Percentiles rank a stretch among this genome's conserved stretches.
phyloP scores from a whole-genome alignment of 371 early-diverging fungal species.

The Dichotomocladium elegans region DNA sequence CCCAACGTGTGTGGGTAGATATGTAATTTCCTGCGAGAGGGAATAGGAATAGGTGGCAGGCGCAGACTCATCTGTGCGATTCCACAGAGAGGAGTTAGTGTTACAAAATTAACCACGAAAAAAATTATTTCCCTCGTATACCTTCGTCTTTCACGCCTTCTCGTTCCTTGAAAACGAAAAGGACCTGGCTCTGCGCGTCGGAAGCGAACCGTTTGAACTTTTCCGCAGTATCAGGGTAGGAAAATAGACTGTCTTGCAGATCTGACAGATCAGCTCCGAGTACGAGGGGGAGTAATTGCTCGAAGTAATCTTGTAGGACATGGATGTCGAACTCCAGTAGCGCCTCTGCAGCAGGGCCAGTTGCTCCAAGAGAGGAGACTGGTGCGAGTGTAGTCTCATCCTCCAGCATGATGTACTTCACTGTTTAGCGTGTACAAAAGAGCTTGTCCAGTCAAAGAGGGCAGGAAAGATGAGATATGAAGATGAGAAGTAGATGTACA shows the following conservation, averaged over 20 bases:
- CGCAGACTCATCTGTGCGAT: constrained; percentile 40
- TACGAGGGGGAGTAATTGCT: constrained; percentile 67
- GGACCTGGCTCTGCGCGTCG: constrained; percentile 71
- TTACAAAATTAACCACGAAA: no score
- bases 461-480: no score
- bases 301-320: constrained; percentile 64
- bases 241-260: constrained; percentile 57
- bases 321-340: constrained; percentile 54
- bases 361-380: constrained; percentile 11
- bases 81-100: no score
- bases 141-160: constrained; percentile 56
- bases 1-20: constrained; percentile 71
- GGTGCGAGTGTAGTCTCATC: constrained; percentile 22
- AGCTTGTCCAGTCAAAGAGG: no score
- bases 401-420: constrained; percentile 22
- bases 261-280: constrained; percentile 67
- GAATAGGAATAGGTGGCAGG: constrained; percentile 56
- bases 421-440: no score
- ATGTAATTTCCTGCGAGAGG: constrained; percentile 73
- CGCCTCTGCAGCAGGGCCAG: constrained; percentile 16
- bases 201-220: constrained; percentile 76
- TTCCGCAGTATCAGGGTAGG: constrained; percentile 67
- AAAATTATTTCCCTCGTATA: constrained; percentile 17
- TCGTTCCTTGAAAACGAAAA: constrained; percentile 79
- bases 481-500: no score